Evolutionary conservation across 2,329 filamentous ascomycete genomes (phyloP).

Genomic region (Ophiostoma australiae): DNA sequence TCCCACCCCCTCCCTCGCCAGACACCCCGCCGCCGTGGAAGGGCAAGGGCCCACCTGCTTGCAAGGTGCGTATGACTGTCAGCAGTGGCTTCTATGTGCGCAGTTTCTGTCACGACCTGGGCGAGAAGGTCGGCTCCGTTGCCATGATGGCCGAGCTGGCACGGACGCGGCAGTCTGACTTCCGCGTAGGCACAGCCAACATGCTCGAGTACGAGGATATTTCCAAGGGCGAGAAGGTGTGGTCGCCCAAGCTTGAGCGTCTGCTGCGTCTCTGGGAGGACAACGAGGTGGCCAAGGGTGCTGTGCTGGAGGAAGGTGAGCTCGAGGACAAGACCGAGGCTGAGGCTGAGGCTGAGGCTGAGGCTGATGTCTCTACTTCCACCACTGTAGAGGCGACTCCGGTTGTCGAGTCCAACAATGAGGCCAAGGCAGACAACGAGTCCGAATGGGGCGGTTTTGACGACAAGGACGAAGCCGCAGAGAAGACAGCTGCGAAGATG

Average conservation of each 20-base stretch:
- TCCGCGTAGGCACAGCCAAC: constrained; percentile 63
- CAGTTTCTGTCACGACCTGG: constrained; percentile 87
- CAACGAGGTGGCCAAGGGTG: constrained; percentile 21
- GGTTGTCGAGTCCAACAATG: neutral
- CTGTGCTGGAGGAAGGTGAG: neutral
- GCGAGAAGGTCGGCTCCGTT: constrained; percentile 71
- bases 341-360: neutral
- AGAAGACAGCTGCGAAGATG: neutral
- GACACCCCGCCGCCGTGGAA: constrained; percentile 53
- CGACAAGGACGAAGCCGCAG: neutral
- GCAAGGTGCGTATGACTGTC: constrained; percentile 81
- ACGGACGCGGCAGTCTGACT: constrained; percentile 76
- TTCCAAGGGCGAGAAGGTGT: constrained; percentile 69
- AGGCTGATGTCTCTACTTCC: neutral
- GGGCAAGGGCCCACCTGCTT: constrained; percentile 66
- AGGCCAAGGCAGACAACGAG: constrained; percentile 4
- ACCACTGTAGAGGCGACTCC: neutral
- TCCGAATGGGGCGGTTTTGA: constrained; percentile 9
- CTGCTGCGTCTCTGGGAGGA: constrained; percentile 43
- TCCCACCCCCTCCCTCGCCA: constrained; percentile 45
- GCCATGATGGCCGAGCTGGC: constrained; percentile 82
- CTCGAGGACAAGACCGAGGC: neutral
- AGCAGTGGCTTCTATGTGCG: constrained; percentile 96
- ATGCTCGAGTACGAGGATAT: constrained; percentile 76
- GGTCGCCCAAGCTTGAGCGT: constrained; percentile 67